These are phyloP conservation scores for Botrytis paeoniae DNA, from an alignment of 2,329 filamentous ascomycete genomes.

Conservation along the genomic window DNA sequence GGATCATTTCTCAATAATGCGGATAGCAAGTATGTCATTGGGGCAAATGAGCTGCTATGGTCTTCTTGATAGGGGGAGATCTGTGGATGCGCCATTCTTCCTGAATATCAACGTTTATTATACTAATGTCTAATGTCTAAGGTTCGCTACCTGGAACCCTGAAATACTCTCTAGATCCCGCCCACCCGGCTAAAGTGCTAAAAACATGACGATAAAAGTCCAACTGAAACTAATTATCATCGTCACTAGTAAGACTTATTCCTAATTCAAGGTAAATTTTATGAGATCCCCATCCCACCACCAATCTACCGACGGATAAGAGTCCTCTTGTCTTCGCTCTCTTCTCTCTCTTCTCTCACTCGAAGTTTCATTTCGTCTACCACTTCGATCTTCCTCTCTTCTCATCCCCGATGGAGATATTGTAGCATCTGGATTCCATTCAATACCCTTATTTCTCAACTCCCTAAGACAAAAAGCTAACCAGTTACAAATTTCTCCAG, in stretches of 20 bases:
- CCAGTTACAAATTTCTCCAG: slow-evolving; percentile 1
- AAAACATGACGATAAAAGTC: background rate
- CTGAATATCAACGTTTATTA: background rate
- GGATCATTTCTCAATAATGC: background rate
- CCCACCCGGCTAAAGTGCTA: background rate
- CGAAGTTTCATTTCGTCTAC: background rate
- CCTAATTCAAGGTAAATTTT: background rate
- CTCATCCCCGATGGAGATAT: background rate
- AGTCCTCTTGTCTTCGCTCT: background rate
- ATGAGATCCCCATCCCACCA: background rate
- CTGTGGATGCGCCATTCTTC: background rate
- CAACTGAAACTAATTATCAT: background rate
- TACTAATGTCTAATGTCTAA: background rate
- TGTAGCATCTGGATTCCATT: background rate
- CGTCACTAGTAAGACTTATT: background rate
- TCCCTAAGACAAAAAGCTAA: background rate
- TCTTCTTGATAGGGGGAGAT: no score
- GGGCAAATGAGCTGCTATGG: background rate
- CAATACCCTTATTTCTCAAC: background rate
- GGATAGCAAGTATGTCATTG: background rate
- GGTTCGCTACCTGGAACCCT: background rate
- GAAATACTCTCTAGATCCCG: background rate
- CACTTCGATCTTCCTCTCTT: background rate
- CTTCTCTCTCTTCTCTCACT: background rate
- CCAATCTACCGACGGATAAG: background rate